Base-by-base conservation (phyloP, 176 grass and related monocot species). In the Cocos nucifera region DNA sequence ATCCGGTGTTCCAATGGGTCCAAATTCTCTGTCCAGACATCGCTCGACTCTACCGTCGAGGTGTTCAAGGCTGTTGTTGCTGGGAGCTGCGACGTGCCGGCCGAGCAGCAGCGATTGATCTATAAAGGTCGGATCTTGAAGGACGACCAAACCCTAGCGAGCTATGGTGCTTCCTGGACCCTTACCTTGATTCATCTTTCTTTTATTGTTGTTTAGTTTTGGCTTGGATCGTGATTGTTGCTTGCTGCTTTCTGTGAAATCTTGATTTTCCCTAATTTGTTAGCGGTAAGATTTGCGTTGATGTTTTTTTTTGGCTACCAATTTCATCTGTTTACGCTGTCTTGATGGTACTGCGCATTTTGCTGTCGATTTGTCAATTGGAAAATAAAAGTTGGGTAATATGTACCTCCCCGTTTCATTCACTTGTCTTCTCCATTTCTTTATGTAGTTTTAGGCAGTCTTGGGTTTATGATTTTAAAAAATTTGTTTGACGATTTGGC, bases 61-160 rank as follows among this genome's bases (percentile, higher is more conserved):
- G 81, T 57, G 22, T 95, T 95, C 76, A 95, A 95, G 75, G 75
- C 74, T 54, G 56, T 70, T 29, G 85, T 95, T 4, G 78, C 89
- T 0, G 79, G 69, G 50, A 88, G 65, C 78, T 89, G 81, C 69
- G 81, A 95, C 32, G 81, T 95, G 56, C 85, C 85, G n/a, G 85
- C 81, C 54, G 67, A 83, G 75, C 89, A 95, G 84, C 89, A 95
- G 84, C 82, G 89, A 60, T 72, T 95, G 89, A 95, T 95, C 89
- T 95, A 95, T 63, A 95, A 88, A 67, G 89, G 85, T n/a, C 77
- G 89, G 69, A 85, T 95, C 77, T 73, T 95, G 66, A 95, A 89
- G 81, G 84, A 95, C 72, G 89, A 95, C 53, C 89, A 95, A 78
- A 95, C 89, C 63, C 81, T 95, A 69, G 75, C 80, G 59, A 95